phyloP scores from a whole-genome alignment of 2,329 filamentous ascomycete genomes.

The Tolypocladium album region DNA sequence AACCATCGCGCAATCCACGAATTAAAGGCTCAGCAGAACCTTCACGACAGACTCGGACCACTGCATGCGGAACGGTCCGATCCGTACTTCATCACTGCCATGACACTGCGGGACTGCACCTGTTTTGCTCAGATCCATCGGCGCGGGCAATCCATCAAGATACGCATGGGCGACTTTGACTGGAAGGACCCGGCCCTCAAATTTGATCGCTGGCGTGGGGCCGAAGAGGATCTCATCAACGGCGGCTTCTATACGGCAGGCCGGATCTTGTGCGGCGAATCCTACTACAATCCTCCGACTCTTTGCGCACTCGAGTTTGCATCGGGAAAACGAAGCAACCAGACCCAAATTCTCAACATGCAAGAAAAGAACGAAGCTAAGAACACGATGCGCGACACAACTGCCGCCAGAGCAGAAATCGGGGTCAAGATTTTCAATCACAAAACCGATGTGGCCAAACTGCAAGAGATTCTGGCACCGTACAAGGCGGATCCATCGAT shows the following conservation, averaged over 20 bases:
- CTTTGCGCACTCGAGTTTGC: conserved; percentile 22
- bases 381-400: neutral
- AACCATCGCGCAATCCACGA: conserved; percentile 23
- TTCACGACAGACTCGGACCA: conserved; percentile 32
- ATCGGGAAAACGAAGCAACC: conserved; percentile 4
- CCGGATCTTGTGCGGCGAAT: conserved; percentile 21
- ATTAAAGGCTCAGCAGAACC: conserved; percentile 25
- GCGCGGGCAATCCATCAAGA: conserved; percentile 27
- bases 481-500: neutral
- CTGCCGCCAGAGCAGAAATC: neutral
- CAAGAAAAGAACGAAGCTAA: conserved; percentile 1
- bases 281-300: conserved; percentile 24
- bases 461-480: conserved; percentile 4
- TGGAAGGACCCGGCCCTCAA: conserved; percentile 61
- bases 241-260: conserved; percentile 57
- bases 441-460: conserved; percentile 6
- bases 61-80: conserved; percentile 28
- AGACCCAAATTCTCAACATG: conserved; percentile 10
- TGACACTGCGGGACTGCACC: conserved; percentile 74
- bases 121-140: conserved; percentile 53
- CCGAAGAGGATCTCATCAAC: conserved; percentile 51
- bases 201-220: conserved; percentile 54
- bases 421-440: conserved; percentile 9
- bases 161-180: conserved; percentile 66
- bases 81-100: conserved; percentile 52